Percentiles rank a stretch among this genome's conserved stretches.
phyloP scores from a whole-genome alignment of 208 protist species.

The Trypanosomatidae sp. region DNA sequence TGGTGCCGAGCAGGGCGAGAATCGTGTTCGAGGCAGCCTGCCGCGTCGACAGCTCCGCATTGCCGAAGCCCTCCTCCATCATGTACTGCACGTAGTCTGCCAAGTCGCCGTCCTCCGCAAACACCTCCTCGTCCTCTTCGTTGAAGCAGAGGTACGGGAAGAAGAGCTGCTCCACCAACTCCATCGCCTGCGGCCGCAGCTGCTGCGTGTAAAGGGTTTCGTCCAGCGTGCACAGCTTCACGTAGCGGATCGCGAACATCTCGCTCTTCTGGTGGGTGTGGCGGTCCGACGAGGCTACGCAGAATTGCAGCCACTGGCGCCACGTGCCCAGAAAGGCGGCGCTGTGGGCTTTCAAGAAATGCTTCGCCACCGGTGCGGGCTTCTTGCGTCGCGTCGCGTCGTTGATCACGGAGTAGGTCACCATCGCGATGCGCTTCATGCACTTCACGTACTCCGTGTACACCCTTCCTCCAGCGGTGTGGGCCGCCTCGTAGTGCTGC shows the following conservation, averaged over 20 bases:
- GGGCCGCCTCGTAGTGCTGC: conserved; percentile 48
- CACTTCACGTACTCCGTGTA: conserved; percentile 75
- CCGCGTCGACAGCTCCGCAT: conserved; percentile 67
- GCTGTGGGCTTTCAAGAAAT: conserved; percentile 46
- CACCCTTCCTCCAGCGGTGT: conserved; percentile 41
- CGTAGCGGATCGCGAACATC: conserved; percentile 78
- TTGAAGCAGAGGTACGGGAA: conserved; percentile 83
- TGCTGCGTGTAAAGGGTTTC: conserved; percentile 62
- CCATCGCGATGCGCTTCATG: conserved; percentile 82
- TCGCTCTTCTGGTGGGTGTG: conserved; percentile 66
- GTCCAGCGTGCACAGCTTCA: conserved; percentile 78
- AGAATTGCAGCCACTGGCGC: conserved; percentile 73
- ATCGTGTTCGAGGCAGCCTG: conserved; percentile 82
- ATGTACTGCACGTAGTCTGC: conserved; percentile 85
- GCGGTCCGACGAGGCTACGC: conserved; percentile 38
- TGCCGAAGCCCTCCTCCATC: conserved; percentile 76
- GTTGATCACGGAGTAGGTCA: conserved; percentile 70
- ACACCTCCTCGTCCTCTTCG: conserved; percentile 79
- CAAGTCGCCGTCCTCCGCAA: conserved; percentile 69
- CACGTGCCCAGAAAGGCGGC: conserved; percentile 72
- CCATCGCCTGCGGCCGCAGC: conserved; percentile 61
- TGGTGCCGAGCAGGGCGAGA: conserved; percentile 58
- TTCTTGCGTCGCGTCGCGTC: conserved; percentile 75
- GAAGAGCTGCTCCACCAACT: conserved; percentile 71
- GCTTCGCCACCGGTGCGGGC: conserved; percentile 62